Evolutionary conservation across 306 rosid species (phyloP).

Genomic region (Hylodesmum podocarpum): DNA sequence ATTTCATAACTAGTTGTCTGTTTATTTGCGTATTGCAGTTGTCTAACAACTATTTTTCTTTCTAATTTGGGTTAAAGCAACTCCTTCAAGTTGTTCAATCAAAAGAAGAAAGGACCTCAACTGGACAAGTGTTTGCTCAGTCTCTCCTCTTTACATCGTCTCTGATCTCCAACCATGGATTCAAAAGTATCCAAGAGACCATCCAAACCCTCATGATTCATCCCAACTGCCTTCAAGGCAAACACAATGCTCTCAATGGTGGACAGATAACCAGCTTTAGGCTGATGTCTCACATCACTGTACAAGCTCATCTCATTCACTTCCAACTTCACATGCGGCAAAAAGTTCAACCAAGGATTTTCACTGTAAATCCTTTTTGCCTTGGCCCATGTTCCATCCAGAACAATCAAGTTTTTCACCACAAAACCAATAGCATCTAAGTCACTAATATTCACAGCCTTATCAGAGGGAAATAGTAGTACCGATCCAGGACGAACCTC

Average conservation of each 20-base stretch:
- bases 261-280: conserved; percentile 73
- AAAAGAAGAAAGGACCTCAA: conserved; percentile 27
- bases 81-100: background rate
- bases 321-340: conserved; percentile 83
- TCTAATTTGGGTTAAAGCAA: background rate
- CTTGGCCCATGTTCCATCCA: conserved; percentile 95
- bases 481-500: conserved; percentile 67
- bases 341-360: conserved; percentile 74
- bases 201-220: conserved; percentile 58
- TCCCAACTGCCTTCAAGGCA: conserved; percentile 64
- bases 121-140: conserved; percentile 30
- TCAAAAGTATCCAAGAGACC: conserved; percentile 72
- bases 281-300: conserved; percentile 78
- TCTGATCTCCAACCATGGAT: conserved; percentile 83
- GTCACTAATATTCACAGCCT: conserved; percentile 45
- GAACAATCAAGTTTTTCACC: conserved; percentile 70
- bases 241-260: conserved; percentile 86
- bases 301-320: conserved; percentile 64
- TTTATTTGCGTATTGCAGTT: too few relatives aligned
- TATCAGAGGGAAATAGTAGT: conserved; percentile 71
- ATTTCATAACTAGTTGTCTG: too few relatives aligned
- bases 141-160: conserved; percentile 75
- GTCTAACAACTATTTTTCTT: too few relatives aligned
- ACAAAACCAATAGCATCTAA: conserved; percentile 40
- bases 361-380: conserved; percentile 80